phyloP scores from a whole-genome alignment of 768 basidiomycete genomes.

The Lentinula guzmanii region DNA sequence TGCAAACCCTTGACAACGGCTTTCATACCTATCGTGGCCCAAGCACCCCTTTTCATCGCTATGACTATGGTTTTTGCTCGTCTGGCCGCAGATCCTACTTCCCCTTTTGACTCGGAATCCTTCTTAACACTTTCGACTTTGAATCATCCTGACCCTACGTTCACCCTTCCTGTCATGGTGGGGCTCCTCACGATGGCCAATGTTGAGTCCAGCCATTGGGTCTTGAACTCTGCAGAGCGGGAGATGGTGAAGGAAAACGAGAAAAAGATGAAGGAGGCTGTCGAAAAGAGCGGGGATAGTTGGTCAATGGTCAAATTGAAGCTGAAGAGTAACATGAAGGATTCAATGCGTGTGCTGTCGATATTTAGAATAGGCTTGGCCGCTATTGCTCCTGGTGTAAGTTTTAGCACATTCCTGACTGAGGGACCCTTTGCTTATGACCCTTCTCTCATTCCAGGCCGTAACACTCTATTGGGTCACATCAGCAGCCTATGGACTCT shows the following conservation, averaged over 20 bases:
- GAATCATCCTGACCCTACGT: conserved; percentile 65
- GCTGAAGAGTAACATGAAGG: conserved; percentile 23
- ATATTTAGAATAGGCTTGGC: conserved; percentile 64
- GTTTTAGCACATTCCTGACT: conserved; percentile 14
- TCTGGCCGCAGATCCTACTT: conserved; percentile 50
- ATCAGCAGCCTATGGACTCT: conserved; percentile 66
- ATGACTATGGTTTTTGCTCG: conserved; percentile 52
- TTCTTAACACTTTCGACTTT: conserved; percentile 71
- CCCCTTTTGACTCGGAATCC: conserved; percentile 69
- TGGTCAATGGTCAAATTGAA: conserved; percentile 34
- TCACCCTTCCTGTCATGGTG: conserved; percentile 60
- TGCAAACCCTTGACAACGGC: conserved; percentile 57
- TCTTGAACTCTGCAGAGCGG: conserved; percentile 53
- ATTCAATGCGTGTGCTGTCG: conserved; percentile 47
- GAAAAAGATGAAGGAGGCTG: conserved; percentile 36
- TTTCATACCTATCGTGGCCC: conserved; percentile 53
- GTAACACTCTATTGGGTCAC: conserved; percentile 73
- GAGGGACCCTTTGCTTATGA: conserved; percentile 6
- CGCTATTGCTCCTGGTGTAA: conserved; percentile 66
- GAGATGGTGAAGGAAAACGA: conserved; percentile 43
- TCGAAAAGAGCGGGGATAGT: conserved; percentile 37
- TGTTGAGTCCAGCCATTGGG: conserved; percentile 73
- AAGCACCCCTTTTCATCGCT: conserved; percentile 70
- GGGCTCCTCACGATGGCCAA: conserved; percentile 75
- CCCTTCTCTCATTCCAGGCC: conserved; percentile 33